Evolutionary conservation across 2,329 filamentous ascomycete genomes (phyloP).

Genomic region (Fusarium clavum): DNA sequence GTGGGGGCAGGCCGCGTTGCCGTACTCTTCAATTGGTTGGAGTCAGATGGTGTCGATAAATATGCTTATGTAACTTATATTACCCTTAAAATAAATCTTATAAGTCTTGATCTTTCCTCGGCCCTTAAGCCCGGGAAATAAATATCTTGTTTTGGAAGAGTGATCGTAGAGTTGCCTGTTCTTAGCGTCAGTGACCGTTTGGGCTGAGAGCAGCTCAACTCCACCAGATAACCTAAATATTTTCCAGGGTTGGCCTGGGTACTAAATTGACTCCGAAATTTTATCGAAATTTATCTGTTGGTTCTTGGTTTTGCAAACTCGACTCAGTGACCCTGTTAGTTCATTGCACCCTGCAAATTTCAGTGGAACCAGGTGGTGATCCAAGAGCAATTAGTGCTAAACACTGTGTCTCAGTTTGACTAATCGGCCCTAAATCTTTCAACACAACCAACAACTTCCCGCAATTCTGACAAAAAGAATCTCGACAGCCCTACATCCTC

Average conservation of each 20-base stretch:
- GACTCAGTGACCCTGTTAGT: neutral
- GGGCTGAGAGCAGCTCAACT: no score
- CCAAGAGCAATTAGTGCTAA: neutral
- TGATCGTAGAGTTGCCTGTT: no score
- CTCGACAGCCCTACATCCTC: neutral
- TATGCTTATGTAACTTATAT: no score
- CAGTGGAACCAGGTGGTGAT: neutral
- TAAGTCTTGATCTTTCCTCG: no score
- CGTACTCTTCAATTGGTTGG: no score
- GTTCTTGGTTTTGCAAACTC: neutral
- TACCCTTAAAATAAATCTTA: no score
- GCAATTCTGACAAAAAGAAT: no score
- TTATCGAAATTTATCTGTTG: neutral
- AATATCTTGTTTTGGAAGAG: no score
- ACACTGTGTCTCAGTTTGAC: neutral
- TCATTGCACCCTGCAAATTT: neutral
- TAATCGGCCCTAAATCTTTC: neutral
- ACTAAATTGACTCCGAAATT: neutral
- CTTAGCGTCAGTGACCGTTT: no score
- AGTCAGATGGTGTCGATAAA: no score
- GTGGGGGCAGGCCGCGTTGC: no score
- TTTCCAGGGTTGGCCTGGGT: neutral
- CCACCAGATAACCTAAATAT: neutral
- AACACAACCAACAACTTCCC: neutral
- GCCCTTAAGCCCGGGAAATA: no score